A percentile compares a stretch with the other conserved stretches of the same genome.
These are phyloP conservation scores for Ilyonectria robusta DNA, from an alignment of 2,329 filamentous ascomycete species.

Conservation along the genomic window DNA sequence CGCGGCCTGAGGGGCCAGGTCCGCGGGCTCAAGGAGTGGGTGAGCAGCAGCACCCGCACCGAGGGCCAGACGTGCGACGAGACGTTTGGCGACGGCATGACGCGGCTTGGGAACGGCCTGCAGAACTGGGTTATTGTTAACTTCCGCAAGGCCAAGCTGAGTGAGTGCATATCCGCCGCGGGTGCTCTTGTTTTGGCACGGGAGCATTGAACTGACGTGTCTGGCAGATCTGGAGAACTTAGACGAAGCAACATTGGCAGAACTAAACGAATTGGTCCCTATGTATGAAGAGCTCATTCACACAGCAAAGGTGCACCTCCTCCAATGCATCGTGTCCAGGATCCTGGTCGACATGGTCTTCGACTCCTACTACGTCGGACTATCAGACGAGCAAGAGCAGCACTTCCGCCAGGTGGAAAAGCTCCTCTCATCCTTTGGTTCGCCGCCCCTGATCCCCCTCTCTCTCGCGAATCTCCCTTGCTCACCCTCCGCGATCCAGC, in stretches of 20 bases:
- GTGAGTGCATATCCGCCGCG: conserved; percentile 51
- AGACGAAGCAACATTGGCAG: conserved; percentile 57
- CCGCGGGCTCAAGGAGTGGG: conserved; percentile 78
- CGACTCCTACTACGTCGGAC: conserved; percentile 73
- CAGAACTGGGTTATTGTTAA: conserved; percentile 83
- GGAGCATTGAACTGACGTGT: neutral
- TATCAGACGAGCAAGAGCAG: conserved; percentile 67
- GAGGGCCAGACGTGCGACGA: conserved; percentile 76
- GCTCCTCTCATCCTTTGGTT: conserved; percentile 46
- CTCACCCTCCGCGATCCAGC: conserved; percentile 36
- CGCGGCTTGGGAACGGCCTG: conserved; percentile 74
- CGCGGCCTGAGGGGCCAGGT: conserved; percentile 71
- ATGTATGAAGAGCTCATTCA: conserved; percentile 69
- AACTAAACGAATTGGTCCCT: conserved; percentile 66
- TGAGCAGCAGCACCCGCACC: conserved; percentile 75
- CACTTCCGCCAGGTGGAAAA: conserved; percentile 66
- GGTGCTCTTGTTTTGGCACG: neutral
- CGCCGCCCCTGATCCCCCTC: neutral
- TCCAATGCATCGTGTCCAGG: conserved; percentile 73
- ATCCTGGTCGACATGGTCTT: conserved; percentile 75
- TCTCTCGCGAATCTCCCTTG: conserved; percentile 5
- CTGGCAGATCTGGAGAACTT: conserved; percentile 60
- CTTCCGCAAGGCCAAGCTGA: conserved; percentile 74
- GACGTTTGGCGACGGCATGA: conserved; percentile 74
- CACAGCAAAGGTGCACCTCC: conserved; percentile 71